Evolutionary conservation across 257 asterid species (phyloP).

Genomic region (Penstemon eatonii): DNA sequence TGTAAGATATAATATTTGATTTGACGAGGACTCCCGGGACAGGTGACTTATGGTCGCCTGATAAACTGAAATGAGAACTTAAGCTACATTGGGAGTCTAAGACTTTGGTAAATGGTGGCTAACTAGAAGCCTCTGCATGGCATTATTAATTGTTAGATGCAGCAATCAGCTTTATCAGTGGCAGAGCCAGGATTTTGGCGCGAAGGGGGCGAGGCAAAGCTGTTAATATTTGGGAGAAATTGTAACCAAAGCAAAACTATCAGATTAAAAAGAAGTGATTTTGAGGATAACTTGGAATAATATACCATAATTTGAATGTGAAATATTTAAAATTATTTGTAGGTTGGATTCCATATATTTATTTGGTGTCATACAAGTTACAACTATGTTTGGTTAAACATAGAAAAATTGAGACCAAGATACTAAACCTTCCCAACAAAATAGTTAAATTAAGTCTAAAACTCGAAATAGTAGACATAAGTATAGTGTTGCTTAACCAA

Average conservation of each 20-base stretch:
- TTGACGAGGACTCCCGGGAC: neutral
- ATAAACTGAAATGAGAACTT: neutral
- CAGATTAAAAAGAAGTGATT: neutral
- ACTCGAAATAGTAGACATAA: no score
- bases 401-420: no score
- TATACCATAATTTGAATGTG: neutral
- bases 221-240: neutral
- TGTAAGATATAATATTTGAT: no score
- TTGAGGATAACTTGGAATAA: neutral
- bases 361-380: neutral
- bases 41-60: neutral
- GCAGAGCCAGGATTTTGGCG: neutral
- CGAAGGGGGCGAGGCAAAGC: neutral
- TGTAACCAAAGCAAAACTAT: neutral
- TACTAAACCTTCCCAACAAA: no score
- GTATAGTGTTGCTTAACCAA: no score
- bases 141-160: constrained; percentile 15
- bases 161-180: neutral
- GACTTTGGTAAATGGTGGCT: neutral
- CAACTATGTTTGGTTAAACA: no score
- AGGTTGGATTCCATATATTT: neutral
- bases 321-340: no score
- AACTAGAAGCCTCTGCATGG: neutral
- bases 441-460: no score
- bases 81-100: neutral